Evolutionary conservation across 805 yeast species (phyloP), one percentile per base, ranked within the genome.

Genomic region (Saccharomycopsis selenospora): DNA sequence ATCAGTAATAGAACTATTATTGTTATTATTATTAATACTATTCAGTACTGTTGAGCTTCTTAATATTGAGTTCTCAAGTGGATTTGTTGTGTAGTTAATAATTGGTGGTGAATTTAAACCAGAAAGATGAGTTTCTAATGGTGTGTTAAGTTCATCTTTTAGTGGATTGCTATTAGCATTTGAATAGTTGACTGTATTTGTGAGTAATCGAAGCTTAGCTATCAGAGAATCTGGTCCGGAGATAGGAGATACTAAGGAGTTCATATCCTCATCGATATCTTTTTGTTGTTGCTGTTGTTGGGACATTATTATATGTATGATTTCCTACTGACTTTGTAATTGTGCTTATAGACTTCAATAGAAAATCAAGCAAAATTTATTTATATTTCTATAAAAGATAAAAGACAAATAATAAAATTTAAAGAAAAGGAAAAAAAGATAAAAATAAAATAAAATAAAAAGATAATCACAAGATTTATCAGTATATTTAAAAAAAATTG

Each of bases 61-160:
- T 33, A 33, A 6, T 5, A 33, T 6, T 7, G 38, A 33, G 38
- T 33, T 4, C 17, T 17, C 17, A 5, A 33, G 20, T 10, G 38
- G 38, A 33, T 33, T 14, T 14, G 38, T 33, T 17, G 38, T 33
- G 38, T 33, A 33, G 38, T 33, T 33, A 20, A 33, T 33, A 14
- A 33, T 33, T 33, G 38, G 38, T 7, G 38, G 38, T 4, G 38
- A 33, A 6, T 33, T 33, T 10, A 33, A 14, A 4, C 17, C 18
- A n/a, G n/a, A n/a, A n/a, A n/a, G n/a, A 17, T 33, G 38, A 10
- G n/a, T 33, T 6, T 33, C 38, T 10, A 33, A 33, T 4, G 38
- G 38, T 5, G 38, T 33, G 10, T 20, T 33, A 33, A 20, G 38
- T 14, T 33, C 38, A 14, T 33, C 38, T 10, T 10, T 33, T 7